phyloP scores from a whole-genome alignment of 768 basidiomycete species.

The Pleurotus giganteus region DNA sequence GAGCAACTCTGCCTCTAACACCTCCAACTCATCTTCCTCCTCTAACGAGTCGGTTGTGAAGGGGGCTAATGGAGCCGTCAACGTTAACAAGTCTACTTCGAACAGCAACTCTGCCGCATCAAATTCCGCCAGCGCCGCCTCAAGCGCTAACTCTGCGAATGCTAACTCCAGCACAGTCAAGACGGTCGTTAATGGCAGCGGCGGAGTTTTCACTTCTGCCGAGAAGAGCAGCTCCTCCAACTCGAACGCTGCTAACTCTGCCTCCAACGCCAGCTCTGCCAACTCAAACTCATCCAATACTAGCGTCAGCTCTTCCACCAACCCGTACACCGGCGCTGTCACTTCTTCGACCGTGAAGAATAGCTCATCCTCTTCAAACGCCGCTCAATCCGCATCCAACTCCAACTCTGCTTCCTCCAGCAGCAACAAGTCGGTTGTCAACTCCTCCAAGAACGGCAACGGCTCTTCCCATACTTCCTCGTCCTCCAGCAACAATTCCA shows the following conservation, averaged over 20 bases:
- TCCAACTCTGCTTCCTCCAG: not conserved
- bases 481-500: not conserved
- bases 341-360: conserved; percentile 1
- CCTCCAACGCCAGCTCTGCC: not conserved
- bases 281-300: not conserved
- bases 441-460: not conserved
- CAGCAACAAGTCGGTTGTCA: conserved; percentile 1
- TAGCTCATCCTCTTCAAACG: not conserved
- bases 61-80: conserved; percentile 5
- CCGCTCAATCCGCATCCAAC: conserved; percentile 6
- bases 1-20: not conserved
- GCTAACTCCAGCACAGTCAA: conserved; percentile 8
- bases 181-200: conserved; percentile 5
- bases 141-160: not conserved
- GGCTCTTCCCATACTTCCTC: not conserved
- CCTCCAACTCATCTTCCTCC: not conserved
- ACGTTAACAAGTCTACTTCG: not conserved
- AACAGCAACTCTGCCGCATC: not conserved
- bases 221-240: not conserved
- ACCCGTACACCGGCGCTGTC: conserved; percentile 4
- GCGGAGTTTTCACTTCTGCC: not conserved
- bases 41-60: not conserved
- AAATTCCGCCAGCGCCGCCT: not conserved
- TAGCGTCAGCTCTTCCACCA: conserved; percentile 2
- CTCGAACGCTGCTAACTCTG: conserved; percentile 3